Evolutionary conservation across 176 grass and related monocot genomes (phyloP), one percentile per base, ranked within the genome.

Genomic region (Ampelocalamus luodianensis): DNA sequence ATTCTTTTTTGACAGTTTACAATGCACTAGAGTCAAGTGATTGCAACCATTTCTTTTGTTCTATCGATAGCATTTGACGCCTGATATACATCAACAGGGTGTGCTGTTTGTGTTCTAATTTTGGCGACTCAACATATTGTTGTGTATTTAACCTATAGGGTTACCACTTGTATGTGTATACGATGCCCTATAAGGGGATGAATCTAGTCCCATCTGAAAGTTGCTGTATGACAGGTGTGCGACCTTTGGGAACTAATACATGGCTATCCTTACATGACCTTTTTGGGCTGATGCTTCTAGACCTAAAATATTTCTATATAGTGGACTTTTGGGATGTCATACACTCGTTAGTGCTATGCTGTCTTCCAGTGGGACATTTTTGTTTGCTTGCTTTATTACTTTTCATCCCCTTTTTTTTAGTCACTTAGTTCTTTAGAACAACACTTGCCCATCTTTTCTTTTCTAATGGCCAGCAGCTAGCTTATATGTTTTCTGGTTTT

Each of bases 401-500:
- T 67, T 80, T 45, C 20, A 22, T 64, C 0, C 56, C 77, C 24
- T 17, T 86, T 73, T 73, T 51, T 0, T 9, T 56, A 56, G 20
- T 56, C 54, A n/a, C 53, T 27, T 42, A 26, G 12, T 87, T 81
- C 85, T 66, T 74, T 67, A 81, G 39, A 81, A 71, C 44, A 58
- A 81, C 40, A 22, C 14, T 55, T 68, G 16, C 5, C 1, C 6
- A 27, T 53, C 14, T 75, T 38, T 11, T 37, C 15, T 40, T 44
- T 76, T 59, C 46, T 40, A 58, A 14, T 68, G 34, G 45, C 43
- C 43, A 45, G 43, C 43, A 45, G 40, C 40, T 65, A 48, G 39
- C 13, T 10, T 18, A 71, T 62, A 60, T 34, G 6, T 71, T 71
- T 82, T 10, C 74, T 46, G 36, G 39, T 85, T 70, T 45, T 23